A percentile compares a stretch with the other conserved stretches of the same genome.
Conservation (phyloP, 2,329 filamentous ascomycete genomes). For the Neofusicoccum laricinum region DNA sequence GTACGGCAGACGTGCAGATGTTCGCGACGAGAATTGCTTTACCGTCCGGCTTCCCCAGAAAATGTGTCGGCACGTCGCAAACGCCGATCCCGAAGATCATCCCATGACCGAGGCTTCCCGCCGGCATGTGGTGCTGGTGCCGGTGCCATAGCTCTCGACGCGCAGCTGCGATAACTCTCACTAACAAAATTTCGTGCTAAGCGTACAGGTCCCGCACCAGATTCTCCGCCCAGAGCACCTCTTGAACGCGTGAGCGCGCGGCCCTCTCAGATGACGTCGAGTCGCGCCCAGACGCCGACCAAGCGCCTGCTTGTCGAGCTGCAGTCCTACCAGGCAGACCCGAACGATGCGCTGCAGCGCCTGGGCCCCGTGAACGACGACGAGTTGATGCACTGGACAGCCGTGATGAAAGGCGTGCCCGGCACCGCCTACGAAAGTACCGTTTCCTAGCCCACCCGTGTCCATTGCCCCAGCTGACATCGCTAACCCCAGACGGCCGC, state of each 20-base stretch:
- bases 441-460: not conserved
- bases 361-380: slow-evolving; percentile 57
- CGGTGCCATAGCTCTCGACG: slow-evolving; percentile 2
- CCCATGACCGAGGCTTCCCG: slow-evolving; percentile 7
- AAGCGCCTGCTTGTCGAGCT: slow-evolving; percentile 62
- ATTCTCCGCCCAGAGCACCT: not conserved
- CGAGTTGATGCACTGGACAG: slow-evolving; percentile 59
- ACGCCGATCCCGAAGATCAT: slow-evolving; percentile 12
- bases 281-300: slow-evolving; percentile 38
- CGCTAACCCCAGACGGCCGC: slow-evolving; percentile 56
- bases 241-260: not conserved
- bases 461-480: not conserved
- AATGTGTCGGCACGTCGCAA: not conserved
- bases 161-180: not conserved
- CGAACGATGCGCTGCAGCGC: slow-evolving; percentile 55
- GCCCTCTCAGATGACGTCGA: not conserved
- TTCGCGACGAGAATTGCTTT: slow-evolving; percentile 2
- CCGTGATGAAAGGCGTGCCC: slow-evolving; percentile 57
- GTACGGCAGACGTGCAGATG: not conserved
- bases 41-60: slow-evolving; percentile 9
- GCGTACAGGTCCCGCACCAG: not conserved
- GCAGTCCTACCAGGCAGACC: slow-evolving; percentile 54
- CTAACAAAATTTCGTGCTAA: not conserved
- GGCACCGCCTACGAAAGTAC: slow-evolving; percentile 61
- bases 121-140: too few species aligned